phyloP scores from a whole-genome alignment of 2,329 filamentous ascomycete species.

The Penicillium corylophilum region DNA sequence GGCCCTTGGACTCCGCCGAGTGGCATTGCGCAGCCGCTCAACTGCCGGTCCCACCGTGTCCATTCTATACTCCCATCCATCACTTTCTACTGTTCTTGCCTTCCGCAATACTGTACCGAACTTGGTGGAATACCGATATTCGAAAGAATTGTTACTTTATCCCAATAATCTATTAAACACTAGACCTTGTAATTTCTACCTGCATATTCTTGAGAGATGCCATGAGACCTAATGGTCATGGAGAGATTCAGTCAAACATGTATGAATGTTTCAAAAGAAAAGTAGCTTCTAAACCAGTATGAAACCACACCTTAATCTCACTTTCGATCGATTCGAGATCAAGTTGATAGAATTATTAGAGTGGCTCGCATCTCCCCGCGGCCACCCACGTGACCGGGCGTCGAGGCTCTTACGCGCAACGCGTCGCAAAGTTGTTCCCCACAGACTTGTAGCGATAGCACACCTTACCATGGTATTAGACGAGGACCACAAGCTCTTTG shows the following conservation, averaged over 20 bases:
- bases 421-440: conserved; percentile 6
- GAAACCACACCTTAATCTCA: too few species aligned
- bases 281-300: neutral
- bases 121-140: neutral
- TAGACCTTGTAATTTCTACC: neutral
- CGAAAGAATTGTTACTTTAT: neutral
- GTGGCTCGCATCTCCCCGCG: neutral
- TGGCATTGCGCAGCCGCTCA: conserved; percentile 4
- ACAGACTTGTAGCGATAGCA: neutral
- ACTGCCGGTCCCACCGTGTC: conserved; percentile 6
- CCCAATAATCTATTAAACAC: neutral
- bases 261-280: neutral
- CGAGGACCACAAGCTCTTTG: conserved; percentile 40
- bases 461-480: conserved; percentile 27
- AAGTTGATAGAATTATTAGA: neutral
- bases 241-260: neutral
- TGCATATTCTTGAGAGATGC: neutral
- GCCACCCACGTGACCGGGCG: conserved; percentile 13
- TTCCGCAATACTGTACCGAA: neutral
- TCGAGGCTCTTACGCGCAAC: conserved; percentile 11
- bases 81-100: neutral
- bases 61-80: neutral
- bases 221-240: neutral
- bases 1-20: conserved; percentile 3
- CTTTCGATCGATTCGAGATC: too few species aligned